phyloP scores from a whole-genome alignment of 176 grass and related monocot species.

The Hyparrhenia diplandra region DNA sequence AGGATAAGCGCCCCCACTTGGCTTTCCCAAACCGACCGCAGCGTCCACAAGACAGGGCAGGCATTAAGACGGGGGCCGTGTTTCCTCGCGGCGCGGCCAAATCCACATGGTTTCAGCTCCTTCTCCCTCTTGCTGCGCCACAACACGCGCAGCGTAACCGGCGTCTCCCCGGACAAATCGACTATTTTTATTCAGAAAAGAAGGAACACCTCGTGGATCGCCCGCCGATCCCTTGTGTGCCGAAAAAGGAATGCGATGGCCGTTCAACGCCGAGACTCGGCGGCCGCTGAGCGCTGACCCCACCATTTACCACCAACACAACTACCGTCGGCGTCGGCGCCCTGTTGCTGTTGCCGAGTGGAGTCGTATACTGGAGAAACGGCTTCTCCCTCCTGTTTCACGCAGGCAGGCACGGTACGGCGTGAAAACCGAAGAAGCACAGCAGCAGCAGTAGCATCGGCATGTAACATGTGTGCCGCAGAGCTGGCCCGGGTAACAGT shows the following conservation, averaged over 20 bases:
- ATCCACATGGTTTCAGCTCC: neutral
- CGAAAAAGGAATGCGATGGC: no score
- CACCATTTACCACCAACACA: neutral
- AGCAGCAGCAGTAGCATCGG: neutral
- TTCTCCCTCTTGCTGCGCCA: slow-evolving; percentile 13
- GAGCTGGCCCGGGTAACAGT: neutral
- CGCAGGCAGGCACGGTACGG: no score
- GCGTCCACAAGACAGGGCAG: slow-evolving; percentile 29
- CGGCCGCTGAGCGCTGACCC: neutral
- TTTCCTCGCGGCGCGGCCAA: slow-evolving; percentile 31
- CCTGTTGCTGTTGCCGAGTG: neutral
- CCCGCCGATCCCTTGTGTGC: no score
- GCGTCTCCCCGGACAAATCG: neutral
- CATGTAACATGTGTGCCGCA: neutral
- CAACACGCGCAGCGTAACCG: slow-evolving; percentile 8
- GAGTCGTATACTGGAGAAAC: neutral
- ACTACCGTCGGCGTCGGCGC: neutral
- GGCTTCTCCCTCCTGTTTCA: neutral
- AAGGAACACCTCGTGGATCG: neutral
- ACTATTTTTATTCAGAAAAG: neutral
- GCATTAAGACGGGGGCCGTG: slow-evolving; percentile 20
- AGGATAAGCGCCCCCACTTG: neutral
- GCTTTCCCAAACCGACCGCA: neutral
- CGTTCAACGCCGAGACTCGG: neutral
- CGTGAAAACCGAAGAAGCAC: neutral